These are phyloP conservation scores for Pichia membranifaciens DNA, from an alignment of 805 yeast species.

Conservation along the genomic window DNA sequence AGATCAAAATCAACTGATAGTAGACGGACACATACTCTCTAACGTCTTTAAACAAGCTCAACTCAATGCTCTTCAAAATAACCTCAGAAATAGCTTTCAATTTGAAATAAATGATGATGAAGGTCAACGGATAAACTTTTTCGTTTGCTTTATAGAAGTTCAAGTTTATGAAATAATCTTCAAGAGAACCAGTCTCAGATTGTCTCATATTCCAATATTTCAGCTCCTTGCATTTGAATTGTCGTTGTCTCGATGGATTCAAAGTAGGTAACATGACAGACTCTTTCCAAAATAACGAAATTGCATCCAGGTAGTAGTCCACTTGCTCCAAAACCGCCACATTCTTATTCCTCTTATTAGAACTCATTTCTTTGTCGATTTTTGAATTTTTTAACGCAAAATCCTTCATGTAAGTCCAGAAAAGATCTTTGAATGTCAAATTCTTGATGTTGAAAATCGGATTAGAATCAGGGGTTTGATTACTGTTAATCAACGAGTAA, in stretches of 20 bases:
- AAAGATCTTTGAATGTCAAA: slow-evolving; percentile 32
- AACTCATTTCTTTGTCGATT: slow-evolving; percentile 6
- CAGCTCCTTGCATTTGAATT: slow-evolving; percentile 53
- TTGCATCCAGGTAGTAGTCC: slow-evolving; percentile 18
- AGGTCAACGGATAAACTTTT: slow-evolving; percentile 47
- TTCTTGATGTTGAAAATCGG: slow-evolving; percentile 45
- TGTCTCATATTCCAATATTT: slow-evolving; percentile 75
- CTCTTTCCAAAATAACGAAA: slow-evolving; percentile 9
- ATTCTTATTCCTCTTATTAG: slow-evolving; percentile 32
- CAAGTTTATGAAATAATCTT: slow-evolving; percentile 25
- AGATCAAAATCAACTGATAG: slow-evolving; percentile 47
- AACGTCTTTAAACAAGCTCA: slow-evolving; percentile 56
- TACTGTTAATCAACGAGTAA: slow-evolving; percentile 47
- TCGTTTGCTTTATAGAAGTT: slow-evolving; percentile 27
- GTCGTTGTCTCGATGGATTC: slow-evolving; percentile 81
- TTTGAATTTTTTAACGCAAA: slow-evolving; percentile 23
- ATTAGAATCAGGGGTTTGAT: slow-evolving; percentile 44
- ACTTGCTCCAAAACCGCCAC: slow-evolving; percentile 39
- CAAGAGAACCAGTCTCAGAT: slow-evolving; percentile 64
- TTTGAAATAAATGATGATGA: slow-evolving; percentile 65
- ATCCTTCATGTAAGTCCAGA: slow-evolving; percentile 25
- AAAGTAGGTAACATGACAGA: slow-evolving; percentile 30
- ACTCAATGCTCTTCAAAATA: slow-evolving; percentile 67
- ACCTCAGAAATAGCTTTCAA: slow-evolving; percentile 65
- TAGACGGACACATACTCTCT: slow-evolving; percentile 65